Evolutionary conservation across 148 eudicot species (phyloP).

Genomic region (Rheum nobile): DNA sequence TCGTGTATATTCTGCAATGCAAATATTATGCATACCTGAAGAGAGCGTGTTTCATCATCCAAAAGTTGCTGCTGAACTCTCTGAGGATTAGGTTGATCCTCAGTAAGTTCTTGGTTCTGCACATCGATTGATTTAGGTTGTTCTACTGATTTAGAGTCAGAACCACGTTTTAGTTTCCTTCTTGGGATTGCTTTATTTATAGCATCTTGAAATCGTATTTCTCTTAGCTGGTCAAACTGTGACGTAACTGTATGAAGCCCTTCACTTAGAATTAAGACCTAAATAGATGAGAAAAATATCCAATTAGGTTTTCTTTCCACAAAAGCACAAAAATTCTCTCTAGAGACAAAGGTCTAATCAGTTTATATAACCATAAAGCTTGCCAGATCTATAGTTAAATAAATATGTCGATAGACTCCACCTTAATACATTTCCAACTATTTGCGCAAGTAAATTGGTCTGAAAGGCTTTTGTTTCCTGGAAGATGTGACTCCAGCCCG

Average conservation of each 20-base stretch:
- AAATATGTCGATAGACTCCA: too few relatives aligned
- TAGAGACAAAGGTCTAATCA: too few relatives aligned
- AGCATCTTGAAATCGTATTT: slow-evolving; percentile 79
- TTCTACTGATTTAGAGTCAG: slow-evolving; percentile 21
- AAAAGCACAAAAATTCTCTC: not conserved
- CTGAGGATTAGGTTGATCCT: slow-evolving; percentile 44
- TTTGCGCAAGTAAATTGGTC: too few relatives aligned
- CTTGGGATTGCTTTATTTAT: slow-evolving; percentile 65
- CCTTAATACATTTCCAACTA: too few relatives aligned
- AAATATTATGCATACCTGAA: slow-evolving; percentile 45
- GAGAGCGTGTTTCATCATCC: slow-evolving; percentile 91
- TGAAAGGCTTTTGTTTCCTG: too few relatives aligned
- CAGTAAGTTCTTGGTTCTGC: slow-evolving; percentile 37
- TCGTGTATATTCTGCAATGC: slow-evolving; percentile 4
- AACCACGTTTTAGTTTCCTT: slow-evolving; percentile 41
- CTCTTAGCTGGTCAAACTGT: slow-evolving; percentile 86
- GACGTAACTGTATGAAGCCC: slow-evolving; percentile 85
- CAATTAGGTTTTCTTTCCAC: not conserved
- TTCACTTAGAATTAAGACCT: slow-evolving; percentile 92
- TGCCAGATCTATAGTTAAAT: too few relatives aligned
- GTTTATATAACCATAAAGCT: too few relatives aligned
- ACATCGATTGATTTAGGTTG: slow-evolving; percentile 20
- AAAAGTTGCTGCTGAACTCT: slow-evolving; percentile 71
- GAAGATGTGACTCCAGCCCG: too few relatives aligned
- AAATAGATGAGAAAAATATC: slow-evolving; percentile 8